phyloP scores from a whole-genome alignment of 768 basidiomycete genomes.

The Hemileccinum impolitum region DNA sequence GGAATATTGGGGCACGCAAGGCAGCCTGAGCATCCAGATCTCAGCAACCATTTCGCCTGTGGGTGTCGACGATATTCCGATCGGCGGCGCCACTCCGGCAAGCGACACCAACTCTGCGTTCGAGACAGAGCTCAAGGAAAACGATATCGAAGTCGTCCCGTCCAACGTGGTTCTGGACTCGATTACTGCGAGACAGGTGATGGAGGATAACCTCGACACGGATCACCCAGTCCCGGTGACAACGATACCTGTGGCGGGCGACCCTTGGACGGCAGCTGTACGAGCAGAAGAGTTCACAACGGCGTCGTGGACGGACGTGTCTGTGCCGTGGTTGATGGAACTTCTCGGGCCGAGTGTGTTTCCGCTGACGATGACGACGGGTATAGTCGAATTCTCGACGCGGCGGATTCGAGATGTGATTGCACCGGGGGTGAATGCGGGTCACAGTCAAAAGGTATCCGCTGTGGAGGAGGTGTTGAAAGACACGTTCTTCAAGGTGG shows the following conservation, averaged over 20 bases:
- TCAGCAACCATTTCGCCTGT: conserved; percentile 1
- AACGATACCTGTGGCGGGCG: conserved; percentile 14
- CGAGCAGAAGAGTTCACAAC: conserved; percentile 24
- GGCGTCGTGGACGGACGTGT: conserved; percentile 27
- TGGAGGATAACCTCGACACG: conserved; percentile 31
- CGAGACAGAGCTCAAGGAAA: conserved; percentile 38
- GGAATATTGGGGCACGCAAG: conserved; percentile 46
- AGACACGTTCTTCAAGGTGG: conserved; percentile 41
- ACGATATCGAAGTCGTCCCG: conserved; percentile 28
- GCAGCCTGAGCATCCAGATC: conserved; percentile 28
- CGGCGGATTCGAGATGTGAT: conserved; percentile 50
- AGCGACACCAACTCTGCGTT: conserved; percentile 21
- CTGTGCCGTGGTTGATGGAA: conserved; percentile 30
- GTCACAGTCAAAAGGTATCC: background rate
- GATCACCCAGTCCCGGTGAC: conserved; percentile 15
- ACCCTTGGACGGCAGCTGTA: conserved; percentile 28
- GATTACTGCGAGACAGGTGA: conserved; percentile 22
- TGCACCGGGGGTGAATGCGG: conserved; percentile 27
- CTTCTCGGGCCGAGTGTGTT: conserved; percentile 54
- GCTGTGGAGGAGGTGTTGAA: conserved; percentile 44
- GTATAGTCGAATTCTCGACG: conserved; percentile 62
- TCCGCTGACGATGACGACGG: conserved; percentile 56
- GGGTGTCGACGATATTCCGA: background rate
- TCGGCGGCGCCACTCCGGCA: background rate
- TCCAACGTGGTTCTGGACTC: conserved; percentile 26